Conservation (phyloP, 345 rosid species). For the Hypericum perforatum region DNA sequence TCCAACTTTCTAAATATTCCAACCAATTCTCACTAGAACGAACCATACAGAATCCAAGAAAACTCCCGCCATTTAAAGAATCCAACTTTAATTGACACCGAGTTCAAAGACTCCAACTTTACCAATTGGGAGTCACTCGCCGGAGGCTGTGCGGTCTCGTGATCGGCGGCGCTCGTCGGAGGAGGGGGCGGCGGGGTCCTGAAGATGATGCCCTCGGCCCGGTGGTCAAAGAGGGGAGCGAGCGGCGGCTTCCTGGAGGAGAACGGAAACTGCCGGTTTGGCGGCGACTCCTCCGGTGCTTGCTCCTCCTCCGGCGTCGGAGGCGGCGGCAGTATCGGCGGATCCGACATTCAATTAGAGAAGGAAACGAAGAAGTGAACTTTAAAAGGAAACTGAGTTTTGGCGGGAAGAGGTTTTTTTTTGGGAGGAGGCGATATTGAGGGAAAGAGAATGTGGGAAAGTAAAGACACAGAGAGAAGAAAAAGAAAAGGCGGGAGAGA, state of each 20-base stretch:
- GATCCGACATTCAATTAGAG: slow-evolving; percentile 35
- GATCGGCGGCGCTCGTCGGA: slow-evolving; percentile 9
- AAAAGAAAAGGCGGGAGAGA: slow-evolving; percentile 5
- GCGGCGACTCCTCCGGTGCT: slow-evolving; percentile 11
- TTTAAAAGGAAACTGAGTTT: neutral
- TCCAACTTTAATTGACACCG: neutral
- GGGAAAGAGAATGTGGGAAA: slow-evolving; percentile 16
- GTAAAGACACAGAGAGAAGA: neutral
- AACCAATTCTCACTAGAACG: too few species aligned
- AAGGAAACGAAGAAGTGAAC: slow-evolving; percentile 6
- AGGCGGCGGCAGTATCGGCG: slow-evolving; percentile 21
- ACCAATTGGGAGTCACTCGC: slow-evolving; percentile 29
- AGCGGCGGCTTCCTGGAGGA: slow-evolving; percentile 67
- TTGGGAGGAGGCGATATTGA: neutral
- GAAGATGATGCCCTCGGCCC: slow-evolving; percentile 43
- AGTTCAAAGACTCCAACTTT: neutral
- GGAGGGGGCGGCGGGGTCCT: slow-evolving; percentile 19
- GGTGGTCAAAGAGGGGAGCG: slow-evolving; percentile 47
- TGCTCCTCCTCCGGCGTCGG: neutral
- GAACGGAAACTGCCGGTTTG: slow-evolving; percentile 44
- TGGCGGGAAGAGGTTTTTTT: neutral
- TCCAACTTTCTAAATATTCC: too few species aligned
- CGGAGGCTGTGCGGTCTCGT: too few species aligned
- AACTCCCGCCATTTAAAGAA: too few species aligned
- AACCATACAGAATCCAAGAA: too few species aligned